Evolutionary conservation across 2,329 filamentous ascomycete species (phyloP).

Genomic region (Claviceps sp.): DNA sequence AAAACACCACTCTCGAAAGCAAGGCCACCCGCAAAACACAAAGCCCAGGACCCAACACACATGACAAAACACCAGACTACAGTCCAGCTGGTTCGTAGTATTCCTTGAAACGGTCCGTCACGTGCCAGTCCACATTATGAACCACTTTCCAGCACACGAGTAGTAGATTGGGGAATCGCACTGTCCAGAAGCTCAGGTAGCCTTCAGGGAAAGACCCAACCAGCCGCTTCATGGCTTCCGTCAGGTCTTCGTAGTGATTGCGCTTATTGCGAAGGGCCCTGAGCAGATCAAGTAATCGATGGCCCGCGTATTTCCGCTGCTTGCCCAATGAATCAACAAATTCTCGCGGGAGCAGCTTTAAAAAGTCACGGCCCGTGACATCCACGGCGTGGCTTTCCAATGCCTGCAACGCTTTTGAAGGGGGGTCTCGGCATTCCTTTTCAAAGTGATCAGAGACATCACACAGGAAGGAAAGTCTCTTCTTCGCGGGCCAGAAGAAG

Average conservation of each 20-base stretch:
- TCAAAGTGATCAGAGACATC: constrained; percentile 96
- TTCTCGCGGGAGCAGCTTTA: constrained; percentile 58
- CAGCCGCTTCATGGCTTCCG: constrained; percentile 53
- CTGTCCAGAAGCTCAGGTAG: constrained; percentile 74
- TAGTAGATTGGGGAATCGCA: constrained; percentile 63
- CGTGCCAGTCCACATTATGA: constrained; percentile 49
- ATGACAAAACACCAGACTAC: constrained; percentile 4
- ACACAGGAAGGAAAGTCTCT: constrained; percentile 83
- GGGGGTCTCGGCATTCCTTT: constrained; percentile 74
- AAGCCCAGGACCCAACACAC: neutral
- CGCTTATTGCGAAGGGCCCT: constrained; percentile 89
- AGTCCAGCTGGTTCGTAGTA: constrained; percentile 47
- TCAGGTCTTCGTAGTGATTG: constrained; percentile 96
- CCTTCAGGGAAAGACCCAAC: constrained; percentile 68
- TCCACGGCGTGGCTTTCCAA: constrained; percentile 40
- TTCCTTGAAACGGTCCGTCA: constrained; percentile 52
- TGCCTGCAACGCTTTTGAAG: constrained; percentile 50
- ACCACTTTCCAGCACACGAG: constrained; percentile 69
- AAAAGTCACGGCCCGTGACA: constrained; percentile 59
- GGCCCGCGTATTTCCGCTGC: constrained; percentile 87
- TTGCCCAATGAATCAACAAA: constrained; percentile 87
- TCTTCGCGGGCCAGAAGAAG: constrained; percentile 90
- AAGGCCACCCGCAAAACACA: neutral
- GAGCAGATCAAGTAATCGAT: constrained; percentile 70
- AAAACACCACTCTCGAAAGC: too few relatives aligned